Percentiles rank a stretch among this genome's conserved stretches.
phyloP scores from a whole-genome alignment of 169 alveolate genomes.

The Amoebophrya sp. region DNA sequence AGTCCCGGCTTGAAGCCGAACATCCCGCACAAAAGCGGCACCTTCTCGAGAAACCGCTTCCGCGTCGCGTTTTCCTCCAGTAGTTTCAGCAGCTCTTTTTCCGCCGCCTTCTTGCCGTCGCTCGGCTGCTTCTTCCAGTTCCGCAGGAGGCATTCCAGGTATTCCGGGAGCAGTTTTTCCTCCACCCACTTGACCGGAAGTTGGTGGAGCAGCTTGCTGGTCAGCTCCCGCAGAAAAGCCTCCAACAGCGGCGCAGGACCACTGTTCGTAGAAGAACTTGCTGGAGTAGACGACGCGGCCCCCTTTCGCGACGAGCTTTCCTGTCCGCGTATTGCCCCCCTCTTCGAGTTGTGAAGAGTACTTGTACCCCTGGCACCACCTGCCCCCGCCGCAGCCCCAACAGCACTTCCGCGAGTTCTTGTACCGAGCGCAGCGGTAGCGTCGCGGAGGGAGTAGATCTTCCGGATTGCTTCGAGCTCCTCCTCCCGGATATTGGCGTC shows the following conservation, averaged over 20 bases:
- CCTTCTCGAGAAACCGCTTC: not conserved
- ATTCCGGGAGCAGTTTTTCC: not conserved
- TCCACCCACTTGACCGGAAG: not conserved
- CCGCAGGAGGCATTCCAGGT: not conserved
- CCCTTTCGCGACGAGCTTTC: too few relatives aligned
- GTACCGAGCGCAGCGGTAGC: too few relatives aligned
- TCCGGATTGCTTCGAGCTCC: not conserved
- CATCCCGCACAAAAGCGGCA: constrained; percentile 16
- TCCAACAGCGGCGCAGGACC: too few relatives aligned
- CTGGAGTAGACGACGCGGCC: too few relatives aligned
- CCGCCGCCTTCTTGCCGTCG: not conserved
- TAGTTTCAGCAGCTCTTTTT: not conserved
- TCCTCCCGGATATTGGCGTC: not conserved
- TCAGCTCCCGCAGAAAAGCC: not conserved
- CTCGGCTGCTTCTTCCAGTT: not conserved
- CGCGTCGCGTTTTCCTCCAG: not conserved
- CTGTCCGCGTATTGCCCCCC: too few relatives aligned
- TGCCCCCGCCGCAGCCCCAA: too few relatives aligned
- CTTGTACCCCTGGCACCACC: too few relatives aligned
- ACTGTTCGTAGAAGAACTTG: too few relatives aligned
- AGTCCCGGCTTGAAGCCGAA: not conserved
- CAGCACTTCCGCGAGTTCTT: too few relatives aligned
- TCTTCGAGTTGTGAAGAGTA: too few relatives aligned
- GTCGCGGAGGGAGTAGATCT: not conserved
- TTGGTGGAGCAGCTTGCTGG: not conserved